Evolutionary conservation across 345 rosid species (phyloP), one percentile per base, ranked within the genome.

Genomic region (Ceriops decandra): DNA sequence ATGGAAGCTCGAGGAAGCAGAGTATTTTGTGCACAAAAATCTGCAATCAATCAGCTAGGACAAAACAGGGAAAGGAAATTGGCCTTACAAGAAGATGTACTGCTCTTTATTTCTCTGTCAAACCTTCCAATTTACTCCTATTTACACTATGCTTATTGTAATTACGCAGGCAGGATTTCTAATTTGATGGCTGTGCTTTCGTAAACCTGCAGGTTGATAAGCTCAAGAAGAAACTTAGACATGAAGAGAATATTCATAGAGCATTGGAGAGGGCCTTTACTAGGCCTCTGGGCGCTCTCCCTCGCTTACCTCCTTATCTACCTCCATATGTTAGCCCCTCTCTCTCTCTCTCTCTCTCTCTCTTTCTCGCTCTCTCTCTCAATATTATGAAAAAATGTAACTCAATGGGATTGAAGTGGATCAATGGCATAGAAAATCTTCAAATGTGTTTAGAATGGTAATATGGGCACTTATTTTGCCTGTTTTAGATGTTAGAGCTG

Each of bases 271-370:
- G 99, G 77, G 96, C 95, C 67, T 89, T 93, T 66, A 82, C 70
- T 24, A 82, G 99, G 78, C 99, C 99, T 75, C 71, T 89, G 70
- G 99, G 99, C 73, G 81, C 95, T 73, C 90, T 93, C 38, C 97
- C 99, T 58, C 97, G 99, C 68, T 88, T 91, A 61, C 91, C 97
- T 70, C 93, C 96, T 0, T 93, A 83, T 75, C 93, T 93, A 32
- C 97, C 99, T 51, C 87, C 88, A 63, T 33, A 80, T 62, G 99
- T 93, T 57, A 80, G 93, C 88, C 64, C 20, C 36, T 71, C 33
- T 54, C 27, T 69, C 32, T 47, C 42, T 65, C 32, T 42, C 46
- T 6, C 33, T n/a, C n/a, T 31, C 26, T 42, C 5, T 42, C 49
- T n/a, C n/a, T n/a, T n/a, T 71, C 33, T 54, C 27, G 65, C 32